Percentiles rank a stretch among this genome's conserved stretches.
These are phyloP conservation scores for Tolypocladium nubicola DNA, from an alignment of 2,329 filamentous ascomycete genomes.

Conservation along the genomic window DNA sequence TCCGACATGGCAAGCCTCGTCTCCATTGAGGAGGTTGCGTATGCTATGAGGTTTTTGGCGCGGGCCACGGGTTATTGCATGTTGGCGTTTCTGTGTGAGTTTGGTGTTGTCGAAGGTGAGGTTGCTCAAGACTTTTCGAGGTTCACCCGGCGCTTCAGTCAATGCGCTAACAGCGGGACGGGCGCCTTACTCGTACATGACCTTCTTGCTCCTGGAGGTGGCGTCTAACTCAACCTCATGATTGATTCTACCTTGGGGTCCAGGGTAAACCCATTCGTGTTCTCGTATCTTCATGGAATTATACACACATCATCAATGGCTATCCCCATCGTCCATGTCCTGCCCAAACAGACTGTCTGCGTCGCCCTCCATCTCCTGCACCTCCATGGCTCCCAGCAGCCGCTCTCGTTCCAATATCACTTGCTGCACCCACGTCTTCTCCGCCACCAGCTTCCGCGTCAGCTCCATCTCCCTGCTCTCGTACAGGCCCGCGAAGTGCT, in stretches of 20 bases:
- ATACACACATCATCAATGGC: not conserved
- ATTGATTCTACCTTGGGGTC: not conserved
- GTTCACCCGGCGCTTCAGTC: not conserved
- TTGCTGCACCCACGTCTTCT: conserved; percentile 35
- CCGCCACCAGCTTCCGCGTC: conserved; percentile 24
- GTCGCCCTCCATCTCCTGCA: conserved; percentile 31
- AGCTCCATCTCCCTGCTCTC: conserved; percentile 20
- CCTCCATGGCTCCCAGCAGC: conserved; percentile 30
- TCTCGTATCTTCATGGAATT: not conserved
- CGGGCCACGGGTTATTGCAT: not conserved
- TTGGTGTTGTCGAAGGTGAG: not conserved
- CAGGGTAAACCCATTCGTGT: too few species aligned
- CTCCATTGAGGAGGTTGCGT: not conserved
- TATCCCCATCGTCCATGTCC: conserved; percentile 5
- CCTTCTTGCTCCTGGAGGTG: not conserved
- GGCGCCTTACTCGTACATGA: not conserved
- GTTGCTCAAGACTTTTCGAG: not conserved
- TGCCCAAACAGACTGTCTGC: conserved; percentile 20
- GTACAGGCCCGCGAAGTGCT: conserved; percentile 16
- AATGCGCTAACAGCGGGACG: not conserved
- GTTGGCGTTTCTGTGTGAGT: not conserved
- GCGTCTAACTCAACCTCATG: not conserved
- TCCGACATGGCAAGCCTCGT: not conserved
- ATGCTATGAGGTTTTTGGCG: not conserved
- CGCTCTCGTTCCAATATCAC: conserved; percentile 32